A percentile compares a stretch with the other conserved stretches of the same genome.
These are phyloP conservation scores for Boletus subparvulus DNA, from an alignment of 768 basidiomycete species.

Conservation along the genomic window DNA sequence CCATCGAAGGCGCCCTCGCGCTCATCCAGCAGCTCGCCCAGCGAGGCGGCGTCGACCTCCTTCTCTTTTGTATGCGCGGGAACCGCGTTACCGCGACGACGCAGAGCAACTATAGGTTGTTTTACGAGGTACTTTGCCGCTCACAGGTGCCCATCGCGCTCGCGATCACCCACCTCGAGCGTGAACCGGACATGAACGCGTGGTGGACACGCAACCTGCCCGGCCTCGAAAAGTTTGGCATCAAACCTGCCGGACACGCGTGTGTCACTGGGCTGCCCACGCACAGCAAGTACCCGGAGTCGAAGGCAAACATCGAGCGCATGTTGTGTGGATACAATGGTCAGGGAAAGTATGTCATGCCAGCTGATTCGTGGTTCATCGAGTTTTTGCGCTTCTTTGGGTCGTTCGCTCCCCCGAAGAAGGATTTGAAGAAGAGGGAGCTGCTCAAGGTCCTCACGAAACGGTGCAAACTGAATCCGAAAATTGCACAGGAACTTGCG, in stretches of 20 bases:
- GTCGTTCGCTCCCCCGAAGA: constrained; percentile 13
- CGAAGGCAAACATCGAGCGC: constrained; percentile 10
- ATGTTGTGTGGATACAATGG: constrained; percentile 20
- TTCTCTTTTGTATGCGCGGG: constrained; percentile 40
- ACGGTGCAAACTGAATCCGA: constrained; percentile 24
- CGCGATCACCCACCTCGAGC: constrained; percentile 40
- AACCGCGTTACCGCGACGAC: constrained; percentile 36
- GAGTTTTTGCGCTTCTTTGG: constrained; percentile 21
- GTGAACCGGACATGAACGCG: constrained; percentile 30
- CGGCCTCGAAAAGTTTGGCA: constrained; percentile 20
- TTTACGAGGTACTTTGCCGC: constrained; percentile 40
- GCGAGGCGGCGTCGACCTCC: constrained; percentile 38
- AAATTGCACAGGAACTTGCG: constrained; percentile 16
- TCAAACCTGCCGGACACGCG: constrained; percentile 28
- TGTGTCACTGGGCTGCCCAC: constrained; percentile 31
- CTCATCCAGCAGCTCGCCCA: constrained; percentile 36
- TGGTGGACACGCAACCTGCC: constrained; percentile 33
- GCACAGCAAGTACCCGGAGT: constrained; percentile 21
- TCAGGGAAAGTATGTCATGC: constrained; percentile 21
- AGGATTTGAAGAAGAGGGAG: constrained; percentile 16
- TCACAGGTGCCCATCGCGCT: constrained; percentile 29
- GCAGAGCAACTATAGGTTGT: constrained; percentile 39
- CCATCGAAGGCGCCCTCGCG: constrained; percentile 25
- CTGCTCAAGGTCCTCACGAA: constrained; percentile 20
- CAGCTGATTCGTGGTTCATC: constrained; percentile 24